Conservation (phyloP, 192 early-diverging fungal genomes). For the Bifiguratus adelaidae region DNA sequence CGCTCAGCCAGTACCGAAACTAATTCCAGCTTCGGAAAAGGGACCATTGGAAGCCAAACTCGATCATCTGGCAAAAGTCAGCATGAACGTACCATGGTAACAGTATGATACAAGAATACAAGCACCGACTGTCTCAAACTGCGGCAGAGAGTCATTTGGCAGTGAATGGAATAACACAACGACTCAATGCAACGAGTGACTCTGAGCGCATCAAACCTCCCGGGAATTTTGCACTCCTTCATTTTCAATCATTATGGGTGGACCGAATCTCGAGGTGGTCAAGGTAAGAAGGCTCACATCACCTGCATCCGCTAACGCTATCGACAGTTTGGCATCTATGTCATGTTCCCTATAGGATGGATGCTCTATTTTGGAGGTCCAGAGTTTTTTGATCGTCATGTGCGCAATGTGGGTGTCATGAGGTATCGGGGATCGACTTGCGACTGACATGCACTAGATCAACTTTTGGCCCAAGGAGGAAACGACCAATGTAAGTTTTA, state of each 20-base stretch:
- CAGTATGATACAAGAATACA: no score
- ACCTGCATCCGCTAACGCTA: not conserved
- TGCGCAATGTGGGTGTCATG: slow-evolving; percentile 15
- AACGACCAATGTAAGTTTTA: slow-evolving; percentile 14
- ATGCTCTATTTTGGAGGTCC: slow-evolving; percentile 41
- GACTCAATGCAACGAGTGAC: no score
- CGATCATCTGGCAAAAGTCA: no score
- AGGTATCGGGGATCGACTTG: not conserved
- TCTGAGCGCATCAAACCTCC: no score
- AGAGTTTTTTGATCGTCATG: slow-evolving; percentile 31
- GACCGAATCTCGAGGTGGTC: slow-evolving; percentile 26
- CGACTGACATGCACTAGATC: slow-evolving; percentile 11
- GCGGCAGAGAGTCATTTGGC: no score
- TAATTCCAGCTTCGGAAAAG: no score
- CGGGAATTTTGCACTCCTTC: no score
- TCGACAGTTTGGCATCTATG: slow-evolving; percentile 34
- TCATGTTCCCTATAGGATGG: slow-evolving; percentile 33
- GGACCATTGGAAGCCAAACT: no score
- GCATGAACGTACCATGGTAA: no score
- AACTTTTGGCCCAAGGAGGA: slow-evolving; percentile 27
- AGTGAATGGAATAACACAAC: no score
- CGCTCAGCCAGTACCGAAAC: no score
- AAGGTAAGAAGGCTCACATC: slow-evolving; percentile 12
- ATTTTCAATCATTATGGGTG: slow-evolving; percentile 26
- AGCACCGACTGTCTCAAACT: no score